A percentile compares a stretch with the other conserved stretches of the same genome.
Conservation (phyloP, 1,284 basidiomycete species). For the Sanghuangporus baumii region DNA sequence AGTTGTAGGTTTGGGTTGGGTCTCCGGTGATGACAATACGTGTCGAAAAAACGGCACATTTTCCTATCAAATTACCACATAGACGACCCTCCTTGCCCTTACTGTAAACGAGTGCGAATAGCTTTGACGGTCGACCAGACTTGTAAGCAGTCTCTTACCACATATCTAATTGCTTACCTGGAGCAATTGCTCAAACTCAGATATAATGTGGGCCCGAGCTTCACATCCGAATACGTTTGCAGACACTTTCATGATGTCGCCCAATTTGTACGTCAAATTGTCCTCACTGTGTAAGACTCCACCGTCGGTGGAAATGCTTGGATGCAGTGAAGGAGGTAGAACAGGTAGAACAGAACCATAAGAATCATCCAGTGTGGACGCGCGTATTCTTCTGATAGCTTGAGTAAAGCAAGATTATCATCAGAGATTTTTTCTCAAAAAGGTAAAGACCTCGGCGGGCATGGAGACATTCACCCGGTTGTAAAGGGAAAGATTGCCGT, state of each 20-base stretch:
- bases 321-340: slow-evolving; percentile 95
- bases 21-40: slow-evolving; percentile 99
- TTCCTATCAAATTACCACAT: slow-evolving; percentile 98
- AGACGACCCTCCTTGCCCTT: slow-evolving; percentile 99
- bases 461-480: slow-evolving; percentile 87
- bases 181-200: slow-evolving; percentile 93
- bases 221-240: slow-evolving; percentile 90
- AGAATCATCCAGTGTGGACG: slow-evolving; percentile 99
- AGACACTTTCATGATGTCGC: slow-evolving; percentile 95
- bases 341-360: slow-evolving; percentile 96
- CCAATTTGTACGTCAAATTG: slow-evolving; percentile 97
- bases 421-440: slow-evolving; percentile 92
- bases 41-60: slow-evolving; percentile 98
- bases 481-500: too few relatives aligned
- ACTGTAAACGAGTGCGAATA: slow-evolving; percentile 92
- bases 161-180: slow-evolving; percentile 48
- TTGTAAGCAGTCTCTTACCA: slow-evolving; percentile 38
- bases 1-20: slow-evolving; percentile 93
- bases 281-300: slow-evolving; percentile 96
- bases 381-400: slow-evolving; percentile 93
- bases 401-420: slow-evolving; percentile 86
- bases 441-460: slow-evolving; percentile 86
- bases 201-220: slow-evolving; percentile 92
- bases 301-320: slow-evolving; percentile 95
- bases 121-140: slow-evolving; percentile 98